Evolutionary conservation across 305 asterid genomes (phyloP).

Genomic region (Fraxinus xanthoxyloides): DNA sequence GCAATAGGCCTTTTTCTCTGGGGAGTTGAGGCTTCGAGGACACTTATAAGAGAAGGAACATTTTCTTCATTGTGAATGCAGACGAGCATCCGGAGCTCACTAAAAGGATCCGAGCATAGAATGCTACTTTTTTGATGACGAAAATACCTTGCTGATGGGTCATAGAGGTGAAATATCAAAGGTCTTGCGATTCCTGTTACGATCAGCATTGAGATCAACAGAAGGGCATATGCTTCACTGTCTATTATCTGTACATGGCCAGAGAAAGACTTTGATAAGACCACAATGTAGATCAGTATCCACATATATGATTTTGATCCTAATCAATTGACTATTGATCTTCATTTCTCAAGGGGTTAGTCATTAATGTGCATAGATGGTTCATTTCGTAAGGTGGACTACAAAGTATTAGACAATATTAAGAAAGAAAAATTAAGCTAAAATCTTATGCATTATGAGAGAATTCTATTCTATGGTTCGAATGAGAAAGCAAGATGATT

Average conservation of each 20-base stretch:
- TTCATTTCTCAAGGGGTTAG: not conserved
- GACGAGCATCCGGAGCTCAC: slow-evolving; percentile 44
- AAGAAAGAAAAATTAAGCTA: not conserved
- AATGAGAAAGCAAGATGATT: not conserved
- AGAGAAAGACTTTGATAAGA: slow-evolving; percentile 19
- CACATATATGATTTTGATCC: not conserved
- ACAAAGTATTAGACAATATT: not conserved
- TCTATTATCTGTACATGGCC: slow-evolving; percentile 40
- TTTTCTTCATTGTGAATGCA: slow-evolving; percentile 50
- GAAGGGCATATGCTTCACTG: slow-evolving; percentile 43
- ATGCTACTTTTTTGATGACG: slow-evolving; percentile 34
- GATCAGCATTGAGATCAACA: slow-evolving; percentile 44
- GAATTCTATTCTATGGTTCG: not conserved
- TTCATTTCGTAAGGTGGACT: not conserved
- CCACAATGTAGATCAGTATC: slow-evolving; percentile 1
- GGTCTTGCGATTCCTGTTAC: slow-evolving; percentile 53
- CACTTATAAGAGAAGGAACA: slow-evolving; percentile 47
- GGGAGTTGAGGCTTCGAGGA: slow-evolving; percentile 51
- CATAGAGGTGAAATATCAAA: slow-evolving; percentile 41
- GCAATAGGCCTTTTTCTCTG: slow-evolving; percentile 30
- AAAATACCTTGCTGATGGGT: slow-evolving; percentile 50
- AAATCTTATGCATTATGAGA: not conserved
- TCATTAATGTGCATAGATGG: not conserved
- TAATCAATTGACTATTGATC: not conserved
- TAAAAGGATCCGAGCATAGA: slow-evolving; percentile 31